These are phyloP conservation scores for Vanderwaltozyma yarrowii DNA, from an alignment of 805 yeast genomes.

Conservation along the genomic window DNA sequence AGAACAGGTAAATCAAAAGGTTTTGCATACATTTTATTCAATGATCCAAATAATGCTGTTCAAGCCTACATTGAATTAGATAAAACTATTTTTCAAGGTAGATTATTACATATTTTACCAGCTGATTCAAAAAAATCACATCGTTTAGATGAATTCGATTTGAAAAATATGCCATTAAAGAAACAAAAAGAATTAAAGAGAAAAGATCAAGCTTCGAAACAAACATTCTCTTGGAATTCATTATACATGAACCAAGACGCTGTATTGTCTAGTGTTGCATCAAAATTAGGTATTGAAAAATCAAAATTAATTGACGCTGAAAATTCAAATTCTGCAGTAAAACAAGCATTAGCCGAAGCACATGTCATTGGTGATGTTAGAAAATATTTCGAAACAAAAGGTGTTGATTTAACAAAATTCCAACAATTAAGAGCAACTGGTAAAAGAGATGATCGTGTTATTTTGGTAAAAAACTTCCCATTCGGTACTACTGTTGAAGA, in stretches of 20 bases:
- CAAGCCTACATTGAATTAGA: slow-evolving; percentile 66
- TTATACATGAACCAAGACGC: slow-evolving; percentile 86
- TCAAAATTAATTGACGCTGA: slow-evolving; percentile 82
- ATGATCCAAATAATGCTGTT: slow-evolving; percentile 61
- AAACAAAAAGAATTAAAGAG: slow-evolving; percentile 80
- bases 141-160: slow-evolving; percentile 78
- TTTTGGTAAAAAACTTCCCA: slow-evolving; percentile 85
- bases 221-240: slow-evolving; percentile 92
- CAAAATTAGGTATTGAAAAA: slow-evolving; percentile 71
- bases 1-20: slow-evolving; percentile 89
- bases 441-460: slow-evolving; percentile 70
- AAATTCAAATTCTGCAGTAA: slow-evolving; percentile 79
- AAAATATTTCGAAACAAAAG: slow-evolving; percentile 72
- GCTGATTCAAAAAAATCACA: slow-evolving; percentile 77
- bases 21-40: slow-evolving; percentile 73
- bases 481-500: slow-evolving; percentile 76
- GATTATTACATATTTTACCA: slow-evolving; percentile 81
- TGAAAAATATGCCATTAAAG: slow-evolving; percentile 84
- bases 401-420: slow-evolving; percentile 74
- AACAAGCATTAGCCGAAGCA: slow-evolving; percentile 95
- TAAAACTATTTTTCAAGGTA: slow-evolving; percentile 87
- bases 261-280: slow-evolving; percentile 80
- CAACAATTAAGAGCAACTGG: slow-evolving; percentile 30
- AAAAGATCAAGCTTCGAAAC: slow-evolving; percentile 74
- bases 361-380: slow-evolving; percentile 89